Conservation (phyloP, 306 rosid species). For the Prosopis cineraria region DNA sequence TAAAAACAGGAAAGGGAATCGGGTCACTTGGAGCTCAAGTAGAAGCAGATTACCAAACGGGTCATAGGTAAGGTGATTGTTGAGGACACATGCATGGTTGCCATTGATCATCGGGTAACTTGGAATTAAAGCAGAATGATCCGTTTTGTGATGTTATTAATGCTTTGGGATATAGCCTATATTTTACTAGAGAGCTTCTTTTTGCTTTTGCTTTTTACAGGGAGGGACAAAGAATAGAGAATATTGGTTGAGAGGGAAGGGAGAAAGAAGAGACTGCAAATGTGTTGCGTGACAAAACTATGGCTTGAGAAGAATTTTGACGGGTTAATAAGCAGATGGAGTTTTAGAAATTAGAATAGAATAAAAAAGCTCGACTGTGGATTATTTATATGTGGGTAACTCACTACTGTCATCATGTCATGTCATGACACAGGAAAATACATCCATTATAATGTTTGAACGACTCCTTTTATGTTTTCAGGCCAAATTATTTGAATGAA, state of each 20-base stretch:
- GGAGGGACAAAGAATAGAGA: background rate
- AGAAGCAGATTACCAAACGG: background rate
- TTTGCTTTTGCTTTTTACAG: background rate
- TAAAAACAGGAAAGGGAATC: constrained; percentile 1
- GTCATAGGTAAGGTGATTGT: background rate
- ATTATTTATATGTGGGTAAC: no score
- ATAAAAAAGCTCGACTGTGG: background rate
- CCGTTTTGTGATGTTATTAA: background rate
- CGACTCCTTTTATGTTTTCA: no score
- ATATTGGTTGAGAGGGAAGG: background rate
- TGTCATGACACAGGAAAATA: background rate
- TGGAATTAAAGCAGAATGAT: constrained; percentile 38
- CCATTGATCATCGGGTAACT: background rate
- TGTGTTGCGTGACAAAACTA: background rate
- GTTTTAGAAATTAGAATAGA: background rate
- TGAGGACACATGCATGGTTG: background rate
- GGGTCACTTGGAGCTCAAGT: constrained; percentile 40
- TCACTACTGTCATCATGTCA: no score
- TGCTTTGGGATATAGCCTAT: constrained; percentile 7
- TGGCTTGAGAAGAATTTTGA: no score
- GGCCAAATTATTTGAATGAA: no score
- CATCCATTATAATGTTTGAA: background rate
- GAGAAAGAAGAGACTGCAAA: background rate
- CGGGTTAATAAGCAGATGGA: no score
- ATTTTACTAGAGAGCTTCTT: background rate